phyloP scores from a whole-genome alignment of 805 yeast genomes.

The Cyberlindnera nakhonratchasimensis region DNA sequence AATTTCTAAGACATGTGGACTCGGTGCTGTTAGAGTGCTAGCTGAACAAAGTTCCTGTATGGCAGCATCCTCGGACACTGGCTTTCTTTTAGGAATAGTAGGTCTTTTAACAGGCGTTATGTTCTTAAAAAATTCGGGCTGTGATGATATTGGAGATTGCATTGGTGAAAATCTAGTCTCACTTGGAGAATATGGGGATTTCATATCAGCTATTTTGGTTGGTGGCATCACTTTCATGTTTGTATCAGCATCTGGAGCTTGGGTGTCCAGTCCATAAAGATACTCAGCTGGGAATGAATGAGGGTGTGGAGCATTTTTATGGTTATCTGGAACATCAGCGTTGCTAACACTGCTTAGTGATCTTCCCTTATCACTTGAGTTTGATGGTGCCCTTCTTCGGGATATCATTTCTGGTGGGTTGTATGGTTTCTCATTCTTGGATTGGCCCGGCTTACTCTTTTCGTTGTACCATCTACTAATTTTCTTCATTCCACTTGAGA shows the following conservation, averaged over 20 bases:
- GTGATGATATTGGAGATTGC: neutral
- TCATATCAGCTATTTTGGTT: slow-evolving; percentile 24
- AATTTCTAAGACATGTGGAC: neutral
- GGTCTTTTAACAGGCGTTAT: slow-evolving; percentile 9
- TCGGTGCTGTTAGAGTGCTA: neutral
- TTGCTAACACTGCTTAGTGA: neutral
- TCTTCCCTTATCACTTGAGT: slow-evolving; percentile 12
- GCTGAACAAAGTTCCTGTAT: slow-evolving; percentile 1
- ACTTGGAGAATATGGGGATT: slow-evolving; percentile 16
- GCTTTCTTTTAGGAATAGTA: slow-evolving; percentile 20
- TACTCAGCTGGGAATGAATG: slow-evolving; percentile 29
- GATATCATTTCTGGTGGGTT: slow-evolving; percentile 67
- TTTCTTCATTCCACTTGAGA: slow-evolving; percentile 49
- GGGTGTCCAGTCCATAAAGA: slow-evolving; percentile 19
- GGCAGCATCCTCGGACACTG: slow-evolving; percentile 18
- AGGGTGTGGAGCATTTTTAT: slow-evolving; percentile 27
- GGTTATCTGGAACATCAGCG: neutral
- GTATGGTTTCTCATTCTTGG: slow-evolving; percentile 9
- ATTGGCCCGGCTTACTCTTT: slow-evolving; percentile 31
- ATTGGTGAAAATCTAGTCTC: slow-evolving; percentile 5
- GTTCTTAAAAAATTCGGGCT: neutral
- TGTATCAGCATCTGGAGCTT: slow-evolving; percentile 14
- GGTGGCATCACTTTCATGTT: slow-evolving; percentile 20
- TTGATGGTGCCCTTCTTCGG: slow-evolving; percentile 39
- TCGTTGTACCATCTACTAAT: slow-evolving; percentile 69